Evolutionary conservation across 345 rosid genomes (phyloP).

Genomic region (Eucalyptus sp.): DNA sequence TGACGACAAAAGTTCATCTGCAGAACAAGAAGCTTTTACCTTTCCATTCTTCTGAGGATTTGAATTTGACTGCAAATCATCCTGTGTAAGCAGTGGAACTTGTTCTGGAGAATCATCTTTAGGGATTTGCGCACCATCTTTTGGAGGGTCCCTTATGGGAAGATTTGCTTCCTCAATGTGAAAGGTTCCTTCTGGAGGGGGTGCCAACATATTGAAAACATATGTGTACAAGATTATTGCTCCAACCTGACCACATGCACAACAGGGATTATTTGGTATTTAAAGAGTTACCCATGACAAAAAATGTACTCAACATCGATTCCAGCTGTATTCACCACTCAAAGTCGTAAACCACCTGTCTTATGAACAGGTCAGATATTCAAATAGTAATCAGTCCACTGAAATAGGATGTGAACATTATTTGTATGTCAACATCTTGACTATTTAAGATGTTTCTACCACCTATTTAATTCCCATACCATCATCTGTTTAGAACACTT

Average conservation of each 20-base stretch:
- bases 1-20: background rate
- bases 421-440: background rate
- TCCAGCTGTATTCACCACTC: background rate
- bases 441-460: background rate
- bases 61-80: conserved; percentile 12
- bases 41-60: conserved; percentile 32
- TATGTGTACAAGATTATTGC: conserved; percentile 94
- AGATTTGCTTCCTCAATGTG: conserved; percentile 34
- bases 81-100: conserved; percentile 51
- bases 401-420: background rate
- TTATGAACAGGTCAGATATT: background rate
- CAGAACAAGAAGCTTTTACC: conserved; percentile 23
- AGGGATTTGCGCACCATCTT: conserved; percentile 10
- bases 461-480: background rate
- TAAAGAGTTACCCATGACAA: background rate
- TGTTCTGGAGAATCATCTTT: conserved; percentile 40
- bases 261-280: background rate
- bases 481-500: background rate
- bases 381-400: background rate
- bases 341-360: background rate
- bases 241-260: conserved; percentile 62
- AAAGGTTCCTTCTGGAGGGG: conserved; percentile 93
- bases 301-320: background rate
- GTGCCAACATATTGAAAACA: conserved; percentile 85
- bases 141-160: conserved; percentile 44